These are phyloP conservation scores for Trichaptum fuscoviolaceum DNA, from an alignment of 768 basidiomycete genomes.

Conservation along the genomic window DNA sequence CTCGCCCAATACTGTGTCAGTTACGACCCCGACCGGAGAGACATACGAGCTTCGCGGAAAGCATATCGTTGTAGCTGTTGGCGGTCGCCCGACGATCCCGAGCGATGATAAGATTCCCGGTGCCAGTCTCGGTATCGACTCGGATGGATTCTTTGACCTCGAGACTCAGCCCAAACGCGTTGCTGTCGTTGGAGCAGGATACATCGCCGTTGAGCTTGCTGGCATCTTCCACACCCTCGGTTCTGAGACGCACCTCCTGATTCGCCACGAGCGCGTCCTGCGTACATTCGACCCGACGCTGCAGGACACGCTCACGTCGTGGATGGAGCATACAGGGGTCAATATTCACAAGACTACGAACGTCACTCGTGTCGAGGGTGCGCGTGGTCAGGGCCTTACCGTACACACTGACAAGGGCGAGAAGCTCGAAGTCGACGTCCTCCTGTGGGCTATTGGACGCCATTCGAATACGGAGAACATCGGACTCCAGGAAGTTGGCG, in stretches of 20 bases:
- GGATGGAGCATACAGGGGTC: constrained; percentile 96
- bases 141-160: constrained; percentile 95
- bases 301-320: constrained; percentile 77
- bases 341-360: constrained; percentile 76
- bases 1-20: constrained; percentile 64
- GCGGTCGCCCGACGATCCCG: constrained; percentile 80
- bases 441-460: constrained; percentile 96
- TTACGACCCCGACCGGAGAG: constrained; percentile 60
- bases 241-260: constrained; percentile 87
- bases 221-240: constrained; percentile 91
- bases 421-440: constrained; percentile 74
- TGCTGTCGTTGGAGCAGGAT: constrained; percentile 93
- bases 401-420: constrained; percentile 74
- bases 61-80: constrained; percentile 78
- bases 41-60: constrained; percentile 73
- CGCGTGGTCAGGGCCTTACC: constrained; percentile 64
- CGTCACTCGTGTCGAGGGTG: constrained; percentile 71
- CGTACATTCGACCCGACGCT: constrained; percentile 88
- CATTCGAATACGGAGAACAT: constrained; percentile 72
- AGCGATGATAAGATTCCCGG: constrained; percentile 79
- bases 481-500: constrained; percentile 71
- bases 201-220: constrained; percentile 96
- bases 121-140: constrained; percentile 83
- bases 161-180: constrained; percentile 88
- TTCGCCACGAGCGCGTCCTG: constrained; percentile 84